Base-by-base conservation (phyloP, 805 yeast species). In the Metschnikowia matae region DNA sequence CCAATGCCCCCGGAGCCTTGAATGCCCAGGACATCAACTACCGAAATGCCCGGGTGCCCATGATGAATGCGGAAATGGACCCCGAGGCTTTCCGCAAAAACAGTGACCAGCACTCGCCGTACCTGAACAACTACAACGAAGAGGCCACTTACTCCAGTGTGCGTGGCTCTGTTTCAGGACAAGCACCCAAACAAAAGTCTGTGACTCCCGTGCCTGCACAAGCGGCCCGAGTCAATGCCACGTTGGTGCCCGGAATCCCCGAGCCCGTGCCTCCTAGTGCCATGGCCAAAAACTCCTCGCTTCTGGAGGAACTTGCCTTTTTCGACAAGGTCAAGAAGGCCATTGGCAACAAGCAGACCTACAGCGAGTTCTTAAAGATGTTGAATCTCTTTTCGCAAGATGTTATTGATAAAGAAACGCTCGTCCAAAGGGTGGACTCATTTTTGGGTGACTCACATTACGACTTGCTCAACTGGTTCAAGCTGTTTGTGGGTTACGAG, bases 281-380 rank as follows among this genome's bases (percentile, higher is more conserved):
- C 15, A 36, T 64, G 20, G 64, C 82, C 50, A 69, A 82, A 60
- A 67, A 78, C 18, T 78, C 90, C 0, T 81, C 84, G 32, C 70
- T 90, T 48, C 79, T 83, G 54, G 96, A 90, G 61, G 99, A 94
- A 67, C 82, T 94, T 36, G 78, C 84, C 6, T 94, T 94, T 65
- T 94, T 94, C 62, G 98, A 94, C 66, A 86, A 85, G 63, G 96
- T 89, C 33, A 92, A 92, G 71, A 88, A 87, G 64, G 84, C 84
- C 6, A 83, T 94, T 61, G 90, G 90, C 18, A 89, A 88, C 66
- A 91, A 89, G 64, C 96, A 87, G 66, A 81, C 89, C 11, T 94
- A 94, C 68, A 87, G 87, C 58, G 99, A 94, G 71, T 94, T 94
- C 66, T 75, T 94, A 65, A 95, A 95, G 66, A 77, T 92, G 50